Percentiles rank a stretch among this genome's conserved stretches.
Conservation (phyloP, 2,329 filamentous ascomycete genomes). For the Paecilomyces variotii region DNA sequence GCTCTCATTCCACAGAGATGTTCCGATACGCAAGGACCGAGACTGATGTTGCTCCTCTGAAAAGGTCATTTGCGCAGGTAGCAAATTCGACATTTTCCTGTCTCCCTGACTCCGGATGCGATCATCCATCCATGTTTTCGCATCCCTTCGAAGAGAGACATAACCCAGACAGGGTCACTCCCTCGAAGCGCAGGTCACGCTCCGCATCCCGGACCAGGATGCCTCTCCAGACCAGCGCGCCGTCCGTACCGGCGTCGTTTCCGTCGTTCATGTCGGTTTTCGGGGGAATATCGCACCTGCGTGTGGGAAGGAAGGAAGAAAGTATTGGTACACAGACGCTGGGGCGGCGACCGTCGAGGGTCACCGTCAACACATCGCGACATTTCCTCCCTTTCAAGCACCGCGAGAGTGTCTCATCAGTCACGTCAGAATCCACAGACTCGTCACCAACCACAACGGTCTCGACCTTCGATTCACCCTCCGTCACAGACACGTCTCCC, state of each 20-base stretch:
- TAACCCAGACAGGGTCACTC: slow-evolving; percentile 18
- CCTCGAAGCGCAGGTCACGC: slow-evolving; percentile 23
- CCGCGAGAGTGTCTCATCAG: slow-evolving; percentile 36
- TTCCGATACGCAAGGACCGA: slow-evolving; percentile 14
- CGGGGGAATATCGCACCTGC: slow-evolving; percentile 28
- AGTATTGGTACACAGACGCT: slow-evolving; percentile 16
- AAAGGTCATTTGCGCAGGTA: slow-evolving; percentile 36
- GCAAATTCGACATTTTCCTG: slow-evolving; percentile 24
- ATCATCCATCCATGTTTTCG: slow-evolving; percentile 15
- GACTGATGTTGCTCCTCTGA: slow-evolving; percentile 21
- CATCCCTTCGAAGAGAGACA: slow-evolving; percentile 16
- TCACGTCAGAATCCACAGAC: slow-evolving; percentile 71
- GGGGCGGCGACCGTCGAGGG: slow-evolving; percentile 17
- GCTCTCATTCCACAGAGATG: slow-evolving; percentile 9
- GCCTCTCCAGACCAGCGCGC: slow-evolving; percentile 33
- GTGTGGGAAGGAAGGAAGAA: slow-evolving; percentile 20
- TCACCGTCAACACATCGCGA: slow-evolving; percentile 17
- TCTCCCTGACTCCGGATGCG: slow-evolving; percentile 20
- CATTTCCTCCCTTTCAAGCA: slow-evolving; percentile 26
- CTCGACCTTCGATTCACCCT: slow-evolving; percentile 85
- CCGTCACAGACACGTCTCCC: slow-evolving; percentile 81
- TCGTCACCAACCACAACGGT: slow-evolving; percentile 92
- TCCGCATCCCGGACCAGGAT: slow-evolving; percentile 20
- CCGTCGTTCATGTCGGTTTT: slow-evolving; percentile 48
- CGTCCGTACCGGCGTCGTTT: slow-evolving; percentile 37